Base-by-base conservation (phyloP, 805 yeast genomes). In the Ogataea nakhonphanomensis region DNA sequence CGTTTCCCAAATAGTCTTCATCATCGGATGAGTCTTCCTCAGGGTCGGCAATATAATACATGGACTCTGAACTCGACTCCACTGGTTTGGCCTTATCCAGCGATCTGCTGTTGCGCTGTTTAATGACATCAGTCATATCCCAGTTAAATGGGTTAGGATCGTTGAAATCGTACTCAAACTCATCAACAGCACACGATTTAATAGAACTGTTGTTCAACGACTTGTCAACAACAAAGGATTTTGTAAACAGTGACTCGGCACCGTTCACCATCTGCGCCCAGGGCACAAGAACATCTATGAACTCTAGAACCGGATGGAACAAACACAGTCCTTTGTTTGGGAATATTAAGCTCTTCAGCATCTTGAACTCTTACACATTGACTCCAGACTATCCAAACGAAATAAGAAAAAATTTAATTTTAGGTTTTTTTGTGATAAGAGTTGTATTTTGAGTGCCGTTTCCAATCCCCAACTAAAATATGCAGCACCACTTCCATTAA, bases 161-260 rank as follows among this genome's bases (percentile, higher is more conserved):
- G 5, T 53, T 44, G 38, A 58, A 59, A 35, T 59, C 59, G 29
- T 54, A 57, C 30, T 60, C 62, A 33, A 48, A 56, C 25, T 59
- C 61, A 30, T 53, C 58, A 14, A 61, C 62, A 9, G 64, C 65
- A 48, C 64, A 61, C 7, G 55, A 39, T 35, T 30, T 49, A 24
- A 25, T 29, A 11, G 22, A 28, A n/a, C 17, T 33, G 25, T 14
- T 33, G 9, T 20, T 28, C 23, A 38, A 21, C 11, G 15, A 14
- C 17, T 21, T 13, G 42, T 38, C 42, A 15, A 38, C 27, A 23
- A 27, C 33, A 33, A 38, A 38, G 17, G 42, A 38, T 5, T 14
- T 10, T 12, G 5, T 23, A 28, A 38, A 38, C 6, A 38, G 30
- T 17, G 42, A 15, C 12, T 23, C 33, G 4, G 33, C 26, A 8